A percentile compares a stretch with the other conserved stretches of the same genome.
These are phyloP conservation scores for Dactylellina sp. DNA, from an alignment of 2,329 filamentous ascomycete species.

Conservation along the genomic window DNA sequence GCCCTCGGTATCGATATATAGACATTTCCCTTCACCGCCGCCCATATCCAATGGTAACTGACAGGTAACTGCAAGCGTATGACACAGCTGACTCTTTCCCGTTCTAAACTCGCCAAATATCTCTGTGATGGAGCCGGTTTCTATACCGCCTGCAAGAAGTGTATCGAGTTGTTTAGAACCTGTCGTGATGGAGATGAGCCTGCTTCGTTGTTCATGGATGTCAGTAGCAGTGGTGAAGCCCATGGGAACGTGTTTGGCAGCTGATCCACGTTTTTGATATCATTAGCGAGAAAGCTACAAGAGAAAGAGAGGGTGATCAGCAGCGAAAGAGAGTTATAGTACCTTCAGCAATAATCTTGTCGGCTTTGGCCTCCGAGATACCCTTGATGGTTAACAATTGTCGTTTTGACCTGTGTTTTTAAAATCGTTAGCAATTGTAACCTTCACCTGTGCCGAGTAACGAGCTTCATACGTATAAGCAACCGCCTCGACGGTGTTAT, in stretches of 20 bases:
- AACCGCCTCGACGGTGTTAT: constrained; percentile 93
- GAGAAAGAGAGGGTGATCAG: too few relatives aligned
- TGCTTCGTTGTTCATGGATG: constrained; percentile 96
- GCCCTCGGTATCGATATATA: constrained; percentile 98
- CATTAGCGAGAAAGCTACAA: constrained; percentile 25
- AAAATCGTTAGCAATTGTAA: background rate
- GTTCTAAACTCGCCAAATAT: constrained; percentile 98
- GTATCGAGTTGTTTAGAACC: constrained; percentile 98
- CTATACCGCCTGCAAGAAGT: constrained; percentile 89
- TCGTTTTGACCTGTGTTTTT: constrained; percentile 71
- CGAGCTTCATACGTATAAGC: constrained; percentile 80
- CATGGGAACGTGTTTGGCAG: constrained; percentile 96
- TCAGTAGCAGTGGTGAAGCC: constrained; percentile 98
- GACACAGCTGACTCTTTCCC: constrained; percentile 98
- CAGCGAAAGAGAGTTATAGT: constrained; percentile 45
- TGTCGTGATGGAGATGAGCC: constrained; percentile 97
- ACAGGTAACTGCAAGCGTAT: constrained; percentile 97
- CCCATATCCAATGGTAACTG: constrained; percentile 99
- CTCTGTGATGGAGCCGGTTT: constrained; percentile 97
- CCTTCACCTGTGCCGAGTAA: background rate
- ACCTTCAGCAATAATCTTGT: constrained; percentile 91
- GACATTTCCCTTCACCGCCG: constrained; percentile 95
- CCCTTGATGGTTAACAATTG: constrained; percentile 95
- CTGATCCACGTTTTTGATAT: constrained; percentile 65
- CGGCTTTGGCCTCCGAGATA: constrained; percentile 95